Evolutionary conservation across 768 basidiomycete species (phyloP).

Genomic region (Hypsizygus marmoreus): DNA sequence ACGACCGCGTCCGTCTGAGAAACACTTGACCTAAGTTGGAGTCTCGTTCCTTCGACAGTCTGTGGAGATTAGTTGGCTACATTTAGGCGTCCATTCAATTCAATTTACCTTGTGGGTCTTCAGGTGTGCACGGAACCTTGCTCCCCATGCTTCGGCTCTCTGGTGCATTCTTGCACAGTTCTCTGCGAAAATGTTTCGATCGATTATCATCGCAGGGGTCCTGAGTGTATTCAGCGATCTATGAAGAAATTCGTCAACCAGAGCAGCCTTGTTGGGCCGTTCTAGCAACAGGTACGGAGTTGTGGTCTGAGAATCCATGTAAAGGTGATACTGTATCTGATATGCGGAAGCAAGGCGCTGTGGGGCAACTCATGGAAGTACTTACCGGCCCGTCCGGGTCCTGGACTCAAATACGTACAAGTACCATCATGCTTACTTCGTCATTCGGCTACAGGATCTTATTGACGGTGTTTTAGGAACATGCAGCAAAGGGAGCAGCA

Average conservation of each 20-base stretch:
- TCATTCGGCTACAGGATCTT: no score
- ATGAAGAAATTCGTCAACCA: conserved; percentile 59
- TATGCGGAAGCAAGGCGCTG: no score
- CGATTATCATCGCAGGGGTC: conserved; percentile 80
- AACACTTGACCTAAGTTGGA: conserved; percentile 63
- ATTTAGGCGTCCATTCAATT: not conserved
- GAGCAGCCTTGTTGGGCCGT: conserved; percentile 47
- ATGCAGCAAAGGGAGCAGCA: no score
- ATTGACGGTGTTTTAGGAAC: no score
- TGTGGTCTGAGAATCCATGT: conserved; percentile 40
- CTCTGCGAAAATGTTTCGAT: conserved; percentile 66
- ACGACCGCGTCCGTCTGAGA: conserved; percentile 63
- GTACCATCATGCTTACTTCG: no score
- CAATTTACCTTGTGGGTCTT: conserved; percentile 76
- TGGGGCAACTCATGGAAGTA: no score
- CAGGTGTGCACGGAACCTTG: conserved; percentile 78
- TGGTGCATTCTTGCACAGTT: conserved; percentile 78
- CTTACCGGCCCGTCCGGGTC: no score
- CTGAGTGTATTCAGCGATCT: conserved; percentile 56
- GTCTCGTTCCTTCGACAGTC: conserved; percentile 74
- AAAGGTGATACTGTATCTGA: no score
- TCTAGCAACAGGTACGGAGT: conserved; percentile 43
- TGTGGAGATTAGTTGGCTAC: no score
- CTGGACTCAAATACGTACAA: no score
- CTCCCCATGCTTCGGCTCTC: conserved; percentile 65